These are phyloP conservation scores for Pseudocohnilembus persalinus DNA, from an alignment of 169 alveolate genomes.

Conservation along the genomic window DNA sequence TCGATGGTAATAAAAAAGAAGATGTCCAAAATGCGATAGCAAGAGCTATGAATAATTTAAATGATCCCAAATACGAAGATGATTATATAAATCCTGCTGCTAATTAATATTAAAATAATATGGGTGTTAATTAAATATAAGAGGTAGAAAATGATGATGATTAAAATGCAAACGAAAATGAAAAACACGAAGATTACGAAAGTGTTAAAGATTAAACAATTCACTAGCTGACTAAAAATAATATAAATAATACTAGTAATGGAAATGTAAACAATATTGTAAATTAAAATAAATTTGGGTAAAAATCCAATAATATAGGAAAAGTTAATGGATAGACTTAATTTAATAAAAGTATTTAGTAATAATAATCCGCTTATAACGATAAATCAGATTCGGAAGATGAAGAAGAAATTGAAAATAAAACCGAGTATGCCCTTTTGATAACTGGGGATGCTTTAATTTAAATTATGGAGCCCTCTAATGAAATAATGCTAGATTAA, in stretches of 20 bases:
- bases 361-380: background rate
- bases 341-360: background rate
- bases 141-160: background rate
- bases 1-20: constrained; percentile 35
- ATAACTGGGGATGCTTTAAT: constrained; percentile 42
- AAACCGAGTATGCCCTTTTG: constrained; percentile 20
- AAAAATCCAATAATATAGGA: too few relatives aligned
- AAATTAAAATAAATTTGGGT: too few relatives aligned
- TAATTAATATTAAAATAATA: background rate
- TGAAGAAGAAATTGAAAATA: background rate
- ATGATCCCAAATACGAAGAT: background rate
- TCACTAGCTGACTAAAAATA: too few relatives aligned
- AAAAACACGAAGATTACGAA: background rate
- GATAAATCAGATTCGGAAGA: background rate
- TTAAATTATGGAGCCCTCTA: constrained; percentile 23
- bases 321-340: background rate
- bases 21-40: constrained; percentile 1
- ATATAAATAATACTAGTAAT: too few relatives aligned
- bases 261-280: too few relatives aligned
- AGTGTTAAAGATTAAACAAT: too few relatives aligned
- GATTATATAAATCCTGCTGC: background rate
- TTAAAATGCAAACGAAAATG: background rate
- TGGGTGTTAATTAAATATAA: background rate
- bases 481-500: constrained; percentile 4
- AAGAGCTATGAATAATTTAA: constrained; percentile 11